phyloP scores from a whole-genome alignment of 192 early-diverging fungal genomes.

The Entomortierella parvispora region DNA sequence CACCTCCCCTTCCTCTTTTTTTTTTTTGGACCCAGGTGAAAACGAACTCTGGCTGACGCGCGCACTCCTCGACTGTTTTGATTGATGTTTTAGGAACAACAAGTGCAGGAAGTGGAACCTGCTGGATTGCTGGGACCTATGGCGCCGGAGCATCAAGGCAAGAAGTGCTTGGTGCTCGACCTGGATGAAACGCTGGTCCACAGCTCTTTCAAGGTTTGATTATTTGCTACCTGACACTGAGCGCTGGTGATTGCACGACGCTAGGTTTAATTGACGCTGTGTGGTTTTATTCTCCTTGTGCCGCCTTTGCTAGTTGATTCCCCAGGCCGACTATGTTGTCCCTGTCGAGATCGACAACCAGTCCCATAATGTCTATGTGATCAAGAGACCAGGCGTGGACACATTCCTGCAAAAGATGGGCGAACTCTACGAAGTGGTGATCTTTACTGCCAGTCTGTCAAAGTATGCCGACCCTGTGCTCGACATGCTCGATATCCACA shows the following conservation, averaged over 20 bases:
- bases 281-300: not conserved
- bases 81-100: constrained; percentile 13
- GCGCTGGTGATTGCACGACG: not conserved
- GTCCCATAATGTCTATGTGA: constrained; percentile 94
- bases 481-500: constrained; percentile 87
- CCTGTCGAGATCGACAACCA: constrained; percentile 93
- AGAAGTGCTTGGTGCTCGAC: constrained; percentile 96
- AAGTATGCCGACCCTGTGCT: constrained; percentile 99
- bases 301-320: constrained; percentile 48
- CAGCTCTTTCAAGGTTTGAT: constrained; percentile 87
- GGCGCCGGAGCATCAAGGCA: constrained; percentile 69
- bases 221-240: not conserved
- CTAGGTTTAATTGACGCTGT: not conserved
- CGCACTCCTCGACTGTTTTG: no score
- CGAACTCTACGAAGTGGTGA: constrained; percentile 90
- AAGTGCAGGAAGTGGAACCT: constrained; percentile 37
- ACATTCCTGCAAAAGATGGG: constrained; percentile 89
- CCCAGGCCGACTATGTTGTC: constrained; percentile 89
- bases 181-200: constrained; percentile 98
- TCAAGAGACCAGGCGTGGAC: constrained; percentile 97
- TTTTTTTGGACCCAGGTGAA: no score
- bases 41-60: no score
- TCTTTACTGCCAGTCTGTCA: constrained; percentile 94
- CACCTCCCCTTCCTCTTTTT: not conserved
- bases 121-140: constrained; percentile 75